A percentile compares a stretch with the other conserved stretches of the same genome.
Evolutionary conservation across 208 protist species (phyloP).

Genomic region (Lotmaria passim): DNA sequence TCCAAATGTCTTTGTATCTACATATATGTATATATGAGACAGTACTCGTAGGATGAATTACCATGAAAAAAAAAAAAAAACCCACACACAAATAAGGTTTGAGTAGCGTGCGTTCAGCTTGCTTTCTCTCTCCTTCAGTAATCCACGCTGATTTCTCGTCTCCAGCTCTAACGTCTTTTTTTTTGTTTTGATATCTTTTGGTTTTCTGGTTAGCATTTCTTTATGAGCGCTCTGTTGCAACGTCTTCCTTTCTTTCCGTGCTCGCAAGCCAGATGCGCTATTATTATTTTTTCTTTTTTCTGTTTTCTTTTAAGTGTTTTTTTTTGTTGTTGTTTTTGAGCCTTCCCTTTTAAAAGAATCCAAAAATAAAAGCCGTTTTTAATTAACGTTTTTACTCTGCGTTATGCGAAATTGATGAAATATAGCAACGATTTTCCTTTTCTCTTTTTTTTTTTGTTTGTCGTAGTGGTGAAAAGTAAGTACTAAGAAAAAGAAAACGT

Average conservation of each 20-base stretch:
- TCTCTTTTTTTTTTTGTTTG: background rate
- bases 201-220: slow-evolving; percentile 2
- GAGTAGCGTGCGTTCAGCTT: background rate
- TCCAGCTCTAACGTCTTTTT: slow-evolving; percentile 17
- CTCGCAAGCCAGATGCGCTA: slow-evolving; percentile 3
- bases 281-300: background rate
- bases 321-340: background rate
- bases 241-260: background rate
- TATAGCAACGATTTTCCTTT: background rate
- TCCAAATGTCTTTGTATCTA: background rate
- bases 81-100: background rate
- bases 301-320: background rate
- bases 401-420: slow-evolving; percentile 18
- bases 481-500: background rate
- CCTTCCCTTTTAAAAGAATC: too few species aligned
- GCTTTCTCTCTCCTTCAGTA: background rate
- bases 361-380: background rate
- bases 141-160: slow-evolving; percentile 6
- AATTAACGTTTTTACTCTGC: slow-evolving; percentile 14
- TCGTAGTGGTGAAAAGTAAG: background rate
- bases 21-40: slow-evolving; percentile 7
- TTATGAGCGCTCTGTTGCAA: slow-evolving; percentile 1
- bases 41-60: background rate
- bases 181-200: slow-evolving; percentile 8
- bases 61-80: slow-evolving; percentile 3